These are phyloP conservation scores for Saccharomyces pastorianus DNA, from an alignment of 1,139 yeast genomes.

Conservation along the genomic window DNA sequence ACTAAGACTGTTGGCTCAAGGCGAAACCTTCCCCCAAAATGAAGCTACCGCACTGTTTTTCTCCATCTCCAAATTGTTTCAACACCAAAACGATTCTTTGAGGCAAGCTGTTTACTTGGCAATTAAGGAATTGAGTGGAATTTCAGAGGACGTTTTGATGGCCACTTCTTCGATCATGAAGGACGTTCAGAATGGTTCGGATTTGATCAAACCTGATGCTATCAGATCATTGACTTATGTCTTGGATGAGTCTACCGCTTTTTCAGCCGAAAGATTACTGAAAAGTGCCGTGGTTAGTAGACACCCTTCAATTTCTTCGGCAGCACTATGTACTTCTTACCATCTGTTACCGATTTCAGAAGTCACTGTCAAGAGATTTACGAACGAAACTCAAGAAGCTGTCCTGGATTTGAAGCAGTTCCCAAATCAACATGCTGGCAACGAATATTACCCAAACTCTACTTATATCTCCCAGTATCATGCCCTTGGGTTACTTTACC, in stretches of 20 bases:
- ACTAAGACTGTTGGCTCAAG: slow-evolving; percentile 64
- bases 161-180: slow-evolving; percentile 97
- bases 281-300: slow-evolving; percentile 88
- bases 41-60: slow-evolving; percentile 93
- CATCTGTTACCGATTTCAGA: slow-evolving; percentile 83
- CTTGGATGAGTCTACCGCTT: slow-evolving; percentile 85
- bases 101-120: slow-evolving; percentile 93
- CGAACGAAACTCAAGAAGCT: slow-evolving; percentile 89
- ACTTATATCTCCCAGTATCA: slow-evolving; percentile 89
- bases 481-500: slow-evolving; percentile 84
- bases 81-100: slow-evolving; percentile 81
- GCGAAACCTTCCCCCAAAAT: slow-evolving; percentile 77
- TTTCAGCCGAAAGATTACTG: slow-evolving; percentile 87
- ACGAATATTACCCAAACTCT: slow-evolving; percentile 45
- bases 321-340: slow-evolving; percentile 86
- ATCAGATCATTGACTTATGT: slow-evolving; percentile 86
- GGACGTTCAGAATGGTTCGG: slow-evolving; percentile 86
- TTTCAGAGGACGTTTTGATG: slow-evolving; percentile 91
- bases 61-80: slow-evolving; percentile 88
- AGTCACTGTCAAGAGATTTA: slow-evolving; percentile 87
- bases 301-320: slow-evolving; percentile 81
- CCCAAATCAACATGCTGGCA: slow-evolving; percentile 39
- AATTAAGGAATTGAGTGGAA: slow-evolving; percentile 76
- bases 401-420: slow-evolving; percentile 58
- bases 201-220: slow-evolving; percentile 86